Evolutionary conservation across 2,329 filamentous ascomycete species (phyloP).

Genomic region (Bipolaris bicolor): DNA sequence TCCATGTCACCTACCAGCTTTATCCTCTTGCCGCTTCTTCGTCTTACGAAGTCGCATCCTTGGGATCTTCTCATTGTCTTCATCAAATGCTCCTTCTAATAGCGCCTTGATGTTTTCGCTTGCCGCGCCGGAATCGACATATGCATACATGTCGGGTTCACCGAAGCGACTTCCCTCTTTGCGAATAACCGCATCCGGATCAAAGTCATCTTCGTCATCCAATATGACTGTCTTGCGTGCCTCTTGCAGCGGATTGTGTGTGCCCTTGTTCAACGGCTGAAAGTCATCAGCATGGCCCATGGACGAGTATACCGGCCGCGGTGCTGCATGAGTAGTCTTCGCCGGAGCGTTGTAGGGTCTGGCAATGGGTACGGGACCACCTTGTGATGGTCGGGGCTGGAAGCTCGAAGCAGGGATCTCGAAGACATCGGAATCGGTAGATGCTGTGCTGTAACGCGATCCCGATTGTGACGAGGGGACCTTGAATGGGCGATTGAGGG

Average conservation of each 20-base stretch:
- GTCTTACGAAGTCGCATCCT: conserved; percentile 54
- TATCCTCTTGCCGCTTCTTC: conserved; percentile 48
- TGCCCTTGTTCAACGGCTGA: conserved; percentile 45
- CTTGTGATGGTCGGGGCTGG: conserved; percentile 34
- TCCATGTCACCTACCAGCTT: conserved; percentile 20
- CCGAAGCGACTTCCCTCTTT: conserved; percentile 58
- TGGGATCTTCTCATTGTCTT: conserved; percentile 66
- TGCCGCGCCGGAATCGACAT: conserved; percentile 74
- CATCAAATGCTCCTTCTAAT: conserved; percentile 81
- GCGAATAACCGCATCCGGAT: conserved; percentile 55
- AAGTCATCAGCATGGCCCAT: conserved; percentile 51
- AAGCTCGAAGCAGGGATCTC: conserved; percentile 47
- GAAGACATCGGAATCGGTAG: conserved; percentile 39
- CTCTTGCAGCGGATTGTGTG: conserved; percentile 37
- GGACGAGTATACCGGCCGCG: conserved; percentile 61
- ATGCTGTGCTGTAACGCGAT: conserved; percentile 36
- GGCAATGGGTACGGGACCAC: conserved; percentile 52
- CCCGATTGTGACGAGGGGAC: conserved; percentile 22
- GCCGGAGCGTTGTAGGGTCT: conserved; percentile 55
- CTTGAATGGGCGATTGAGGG: conserved; percentile 24
- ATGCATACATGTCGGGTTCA: conserved; percentile 62
- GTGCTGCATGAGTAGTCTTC: conserved; percentile 56
- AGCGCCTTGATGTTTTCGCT: conserved; percentile 79
- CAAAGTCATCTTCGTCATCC: conserved; percentile 54
- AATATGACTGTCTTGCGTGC: conserved; percentile 51